Evolutionary conservation across 768 basidiomycete genomes (phyloP), one percentile per base, ranked within the genome.

Genomic region (Trametes cingulata): DNA sequence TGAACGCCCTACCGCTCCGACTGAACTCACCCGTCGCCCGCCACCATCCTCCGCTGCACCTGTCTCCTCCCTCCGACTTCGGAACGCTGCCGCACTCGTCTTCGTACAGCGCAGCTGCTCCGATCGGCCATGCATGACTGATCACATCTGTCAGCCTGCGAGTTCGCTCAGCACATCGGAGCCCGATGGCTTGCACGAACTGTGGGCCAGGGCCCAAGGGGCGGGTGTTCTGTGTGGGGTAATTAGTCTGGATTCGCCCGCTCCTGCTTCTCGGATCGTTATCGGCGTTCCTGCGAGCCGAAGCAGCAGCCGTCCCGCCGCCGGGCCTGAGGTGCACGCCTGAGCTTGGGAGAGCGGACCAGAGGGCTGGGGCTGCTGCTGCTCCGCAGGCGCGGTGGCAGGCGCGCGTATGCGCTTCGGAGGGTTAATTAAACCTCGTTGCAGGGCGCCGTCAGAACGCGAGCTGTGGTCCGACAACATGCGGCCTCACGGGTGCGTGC

Each of bases 371-470:
- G 35, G 12, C 17, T 47, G 36, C 45, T 25, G 17, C 29, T 15
- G 22, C 57, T 36, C 37, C 40, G 56, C 39, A 57, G 56, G 50
- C 48, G 48, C 52, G 41, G 29, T 33, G 29, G 45, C 36, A 40
- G 43, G 37, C 45, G 46, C 55, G 46, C 22, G 36, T 48, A 47
- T n/a, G 22, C 52, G 59, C 59, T 60, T 60, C 59, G 59, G 39
- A 48, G 39, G 40, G 59, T 60, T 42, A 60, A 60, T 60, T 60
- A 60, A 60, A 60, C 52, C 59, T 60, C 59, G 39, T 60, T 60
- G 59, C 52, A 60, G 52, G 52, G 52, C 59, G 46, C 37, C 52
- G 59, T 54, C 59, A 60, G 59, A 60, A 60, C 37, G 8, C 20
- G 36, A 42, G 51, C 59, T 35, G 35, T 35, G 27, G 25, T 54